These are phyloP conservation scores for Cardamine occulta DNA, from an alignment of 345 rosid genomes.

Conservation along the genomic window DNA sequence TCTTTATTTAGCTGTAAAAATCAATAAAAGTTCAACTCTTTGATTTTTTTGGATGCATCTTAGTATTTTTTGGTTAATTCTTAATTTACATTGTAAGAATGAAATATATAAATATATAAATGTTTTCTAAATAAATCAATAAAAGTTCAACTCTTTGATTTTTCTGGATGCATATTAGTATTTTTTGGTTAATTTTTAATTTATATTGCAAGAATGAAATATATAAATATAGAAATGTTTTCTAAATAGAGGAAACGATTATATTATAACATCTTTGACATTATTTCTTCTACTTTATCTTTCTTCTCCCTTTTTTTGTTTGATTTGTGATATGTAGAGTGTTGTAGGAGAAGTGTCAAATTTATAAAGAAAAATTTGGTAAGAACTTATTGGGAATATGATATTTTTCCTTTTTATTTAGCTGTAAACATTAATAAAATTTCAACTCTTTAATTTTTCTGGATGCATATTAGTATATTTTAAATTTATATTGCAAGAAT, in stretches of 20 bases:
- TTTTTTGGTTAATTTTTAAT: background rate
- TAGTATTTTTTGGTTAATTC: background rate
- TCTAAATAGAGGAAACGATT: background rate
- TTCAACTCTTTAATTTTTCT: background rate
- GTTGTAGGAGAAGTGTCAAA: slow-evolving; percentile 5
- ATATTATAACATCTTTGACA: slow-evolving; percentile 20
- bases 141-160: background rate
- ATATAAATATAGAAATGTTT: too few species aligned
- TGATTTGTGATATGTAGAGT: background rate
- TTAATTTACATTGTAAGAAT: background rate
- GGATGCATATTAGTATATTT: background rate
- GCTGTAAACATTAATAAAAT: background rate
- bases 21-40: background rate
- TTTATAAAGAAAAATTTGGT: slow-evolving; percentile 5
- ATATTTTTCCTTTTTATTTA: background rate
- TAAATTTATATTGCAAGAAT: background rate
- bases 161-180: background rate
- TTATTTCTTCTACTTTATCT: background rate
- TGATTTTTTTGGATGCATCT: background rate
- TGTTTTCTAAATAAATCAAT: background rate
- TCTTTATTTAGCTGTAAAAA: background rate
- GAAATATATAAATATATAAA: background rate
- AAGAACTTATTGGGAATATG: background rate
- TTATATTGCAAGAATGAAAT: background rate
- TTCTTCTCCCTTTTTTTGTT: slow-evolving; percentile 1